These are phyloP conservation scores for Trypanosoma congolense DNA, from an alignment of 208 protist genomes.

Conservation along the genomic window DNA sequence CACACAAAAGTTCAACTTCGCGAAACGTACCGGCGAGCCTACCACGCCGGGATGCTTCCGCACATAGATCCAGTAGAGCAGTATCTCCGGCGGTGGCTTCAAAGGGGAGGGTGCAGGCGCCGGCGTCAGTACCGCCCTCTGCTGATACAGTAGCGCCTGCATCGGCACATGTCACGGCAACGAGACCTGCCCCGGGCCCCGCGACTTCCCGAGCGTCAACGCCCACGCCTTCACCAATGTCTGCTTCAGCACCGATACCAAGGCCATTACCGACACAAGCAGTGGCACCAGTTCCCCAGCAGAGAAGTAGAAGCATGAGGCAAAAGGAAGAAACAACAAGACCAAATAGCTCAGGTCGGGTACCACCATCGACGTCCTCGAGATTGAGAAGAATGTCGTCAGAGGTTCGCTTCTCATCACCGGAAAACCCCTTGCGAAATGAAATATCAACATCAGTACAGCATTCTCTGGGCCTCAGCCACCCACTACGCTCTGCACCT, in stretches of 20 bases:
- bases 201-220: no score
- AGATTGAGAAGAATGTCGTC: neutral
- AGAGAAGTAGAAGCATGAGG: neutral
- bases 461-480: neutral
- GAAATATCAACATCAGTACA: neutral
- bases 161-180: no score
- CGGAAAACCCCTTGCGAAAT: neutral
- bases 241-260: no score
- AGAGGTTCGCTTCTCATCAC: neutral
- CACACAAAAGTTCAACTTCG: neutral
- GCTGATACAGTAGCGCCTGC: no score
- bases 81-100: neutral
- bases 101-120: neutral
- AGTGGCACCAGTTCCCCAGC: conserved; percentile 1
- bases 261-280: no score
- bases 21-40: neutral
- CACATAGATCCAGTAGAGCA: neutral
- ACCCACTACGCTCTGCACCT: conserved; percentile 4
- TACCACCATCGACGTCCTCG: neutral
- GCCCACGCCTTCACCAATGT: no score
- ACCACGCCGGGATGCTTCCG: neutral
- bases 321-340: neutral
- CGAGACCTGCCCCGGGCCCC: no score
- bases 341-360: neutral
- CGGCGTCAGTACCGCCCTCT: neutral